Evolutionary conservation across 495 filamentous ascomycete genomes (phyloP), one percentile per base, ranked within the genome.

Genomic region (Zalerion maritima): DNA sequence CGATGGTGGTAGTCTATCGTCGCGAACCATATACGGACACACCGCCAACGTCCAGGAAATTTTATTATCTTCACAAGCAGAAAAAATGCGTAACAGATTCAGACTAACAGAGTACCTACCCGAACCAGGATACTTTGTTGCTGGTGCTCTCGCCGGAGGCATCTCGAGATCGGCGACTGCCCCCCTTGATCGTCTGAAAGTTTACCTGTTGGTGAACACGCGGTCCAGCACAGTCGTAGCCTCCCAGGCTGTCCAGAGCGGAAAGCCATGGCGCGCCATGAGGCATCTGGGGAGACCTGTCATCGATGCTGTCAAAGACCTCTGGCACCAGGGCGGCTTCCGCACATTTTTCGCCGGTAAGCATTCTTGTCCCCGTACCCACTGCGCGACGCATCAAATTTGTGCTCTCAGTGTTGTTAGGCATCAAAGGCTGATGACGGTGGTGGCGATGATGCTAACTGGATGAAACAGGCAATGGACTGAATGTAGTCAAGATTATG

Each of bases 401-500:
- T n/a, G n/a, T n/a, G n/a, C n/a, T n/a, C n/a, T n/a, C n/a, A n/a
- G n/a, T n/a, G n/a, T n/a, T n/a, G n/a, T n/a, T n/a, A n/a, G n/a
- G n/a, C n/a, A n/a, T n/a, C n/a, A n/a, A n/a, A n/a, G n/a, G n/a
- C n/a, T n/a, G n/a, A n/a, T n/a, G n/a, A n/a, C n/a, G n/a, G n/a
- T n/a, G n/a, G n/a, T n/a, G n/a, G n/a, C n/a, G n/a, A n/a, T n/a
- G n/a, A n/a, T n/a, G n/a, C n/a, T n/a, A n/a, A n/a, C n/a, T n/a
- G n/a, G 28, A 21, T 24, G 0, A 14, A 14, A 4, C n/a, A 94
- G 89, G 89, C 17, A 97, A 97, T 47, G 89, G 89, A 5, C 64
- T 97, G 34, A 97, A 97, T 45, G 87, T 96, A 6, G 45, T 94
- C 40, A 97, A 97, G 54, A 84, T 97, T 27, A 87, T 96, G 77